Percentiles rank a stretch among this genome's conserved stretches.
phyloP scores from a whole-genome alignment of 2,329 filamentous ascomycete species.

The Bipolaris oryzae region DNA sequence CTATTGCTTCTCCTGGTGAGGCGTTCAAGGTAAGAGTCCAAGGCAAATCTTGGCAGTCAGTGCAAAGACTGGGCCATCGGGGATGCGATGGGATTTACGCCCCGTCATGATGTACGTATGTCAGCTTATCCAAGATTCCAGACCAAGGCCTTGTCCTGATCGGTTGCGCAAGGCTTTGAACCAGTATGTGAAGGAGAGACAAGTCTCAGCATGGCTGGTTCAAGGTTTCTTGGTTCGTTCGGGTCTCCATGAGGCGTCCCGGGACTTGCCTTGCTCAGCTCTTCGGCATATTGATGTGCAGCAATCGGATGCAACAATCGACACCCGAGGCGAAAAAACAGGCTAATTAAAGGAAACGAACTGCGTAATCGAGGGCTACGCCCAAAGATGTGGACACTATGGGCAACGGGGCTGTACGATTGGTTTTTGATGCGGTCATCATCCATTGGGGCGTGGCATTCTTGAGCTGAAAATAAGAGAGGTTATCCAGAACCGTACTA shows the following conservation, averaged over 20 bases:
- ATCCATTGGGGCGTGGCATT: not conserved
- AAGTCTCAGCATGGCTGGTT: not conserved
- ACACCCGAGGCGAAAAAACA: not conserved
- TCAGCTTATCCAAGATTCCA: not conserved
- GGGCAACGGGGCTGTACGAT: not conserved
- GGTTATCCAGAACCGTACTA: not conserved
- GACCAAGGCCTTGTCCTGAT: no score
- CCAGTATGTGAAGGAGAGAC: not conserved
- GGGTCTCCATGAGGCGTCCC: slow-evolving; percentile 3
- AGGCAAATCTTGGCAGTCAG: not conserved
- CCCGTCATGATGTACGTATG: no score
- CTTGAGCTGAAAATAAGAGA: not conserved
- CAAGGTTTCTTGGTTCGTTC: not conserved
- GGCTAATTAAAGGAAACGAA: not conserved
- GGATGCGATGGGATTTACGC: not conserved
- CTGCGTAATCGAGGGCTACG: not conserved
- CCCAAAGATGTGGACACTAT: not conserved
- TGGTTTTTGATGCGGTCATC: not conserved
- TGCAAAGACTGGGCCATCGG: not conserved
- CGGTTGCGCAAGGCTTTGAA: not conserved
- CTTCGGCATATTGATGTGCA: not conserved
- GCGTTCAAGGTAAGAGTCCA: no score
- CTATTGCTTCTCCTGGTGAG: not conserved
- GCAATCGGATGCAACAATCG: not conserved
- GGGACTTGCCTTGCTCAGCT: not conserved